Evolutionary conservation across 176 grass and related monocot species (phyloP), one percentile per base, ranked within the genome.

Genomic region (Microstegium vimineum): DNA sequence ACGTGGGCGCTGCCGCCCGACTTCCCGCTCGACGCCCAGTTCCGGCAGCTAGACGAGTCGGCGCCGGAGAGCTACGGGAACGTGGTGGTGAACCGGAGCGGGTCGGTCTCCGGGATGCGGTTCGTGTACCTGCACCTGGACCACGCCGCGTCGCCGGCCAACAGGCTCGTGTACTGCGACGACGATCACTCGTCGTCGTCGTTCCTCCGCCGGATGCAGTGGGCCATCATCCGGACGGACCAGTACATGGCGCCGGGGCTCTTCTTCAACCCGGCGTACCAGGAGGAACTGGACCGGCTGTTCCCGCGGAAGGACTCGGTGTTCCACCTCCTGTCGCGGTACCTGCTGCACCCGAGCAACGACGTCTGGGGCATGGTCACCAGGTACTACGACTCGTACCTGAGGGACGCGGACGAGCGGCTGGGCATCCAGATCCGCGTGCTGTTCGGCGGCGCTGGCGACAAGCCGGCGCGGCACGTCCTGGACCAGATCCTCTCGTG

Each of bases 331-430:
- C 6, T 94, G 73, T 60, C 86, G 1, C 62, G 71, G 1, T 92
- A 87, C 65, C 89, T 94, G 3, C 79, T 92, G 54, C 84, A 92
- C 31, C 87, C 92, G 14, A 85, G 87, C 3, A 92, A 94, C 80
- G 10, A 59, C 0, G 78, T 92, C 4, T 94, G 92, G 87, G 92
- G 89, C 27, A 38, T 94, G 40, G 71, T 92, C 76, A 92, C 57
- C 8, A 84, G 90, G 77, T 94, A 80, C 80, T 87, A 92, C 76
- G 4, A 73, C 4, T 64, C 91, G 0, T 93, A 93, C 84, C 35
- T 87, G 7, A 62, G 12, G 20, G 23, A 37, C 3, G 59, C 80
- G 0, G 87, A 93, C 28, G 77, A 93, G 37, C 45, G 8, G 13
- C 10, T 93, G 15, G 91, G 91, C 25, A 88, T 93, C 74, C 91